Evolutionary conservation across 768 basidiomycete genomes (phyloP), one percentile per base, ranked within the genome.

Genomic region (Fibroporia radiculosa): DNA sequence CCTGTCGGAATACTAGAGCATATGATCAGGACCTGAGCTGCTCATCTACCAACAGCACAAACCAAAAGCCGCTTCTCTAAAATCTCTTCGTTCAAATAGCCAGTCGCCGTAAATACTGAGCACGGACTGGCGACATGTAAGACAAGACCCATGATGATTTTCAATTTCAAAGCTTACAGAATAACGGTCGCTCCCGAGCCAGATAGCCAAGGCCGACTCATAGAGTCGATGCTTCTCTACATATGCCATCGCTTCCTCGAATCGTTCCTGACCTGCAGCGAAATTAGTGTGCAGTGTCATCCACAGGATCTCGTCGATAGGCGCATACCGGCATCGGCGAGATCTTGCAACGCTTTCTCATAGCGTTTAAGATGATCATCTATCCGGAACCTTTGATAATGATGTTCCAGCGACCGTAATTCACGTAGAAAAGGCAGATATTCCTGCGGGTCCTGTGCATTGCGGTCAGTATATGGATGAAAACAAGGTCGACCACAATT

Each of bases 381-480:
- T 47, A 99, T 98, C 52, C 77, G 77, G 69, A 89, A 96, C 35
- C 79, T 69, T 53, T 97, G 93, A 56, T 95, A 89, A 57, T 78
- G 74, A 47, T 76, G 77, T 35, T 91, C 85, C 54, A 91, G 64
- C 0, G 82, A 74, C 16, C 89, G 78, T 6, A 99, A 73, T 52
- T 95, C 90, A 7, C 91, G 80, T 25, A 99, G 73, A 79, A 99
- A 98, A 0, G 96, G 96, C 0, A 99, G 78, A 57, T 99, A 99
- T 60, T 99, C 96, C 54, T 93, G 75, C 5, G 96, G 96, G 62
- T 99, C 96, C 95, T 98, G 53, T 22, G 47, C 46, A 45, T 22
- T 23, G n/a, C 24, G 26, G 3, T 42, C 6, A 28, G 6, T 5
- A 18, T 5, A 1, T 10, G 40, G 35, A 40, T n/a, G 16, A 40